Percentiles rank a stretch among this genome's conserved stretches.
These are phyloP conservation scores for Trichoderma gracile DNA, from an alignment of 2,329 filamentous ascomycete genomes.

Conservation along the genomic window DNA sequence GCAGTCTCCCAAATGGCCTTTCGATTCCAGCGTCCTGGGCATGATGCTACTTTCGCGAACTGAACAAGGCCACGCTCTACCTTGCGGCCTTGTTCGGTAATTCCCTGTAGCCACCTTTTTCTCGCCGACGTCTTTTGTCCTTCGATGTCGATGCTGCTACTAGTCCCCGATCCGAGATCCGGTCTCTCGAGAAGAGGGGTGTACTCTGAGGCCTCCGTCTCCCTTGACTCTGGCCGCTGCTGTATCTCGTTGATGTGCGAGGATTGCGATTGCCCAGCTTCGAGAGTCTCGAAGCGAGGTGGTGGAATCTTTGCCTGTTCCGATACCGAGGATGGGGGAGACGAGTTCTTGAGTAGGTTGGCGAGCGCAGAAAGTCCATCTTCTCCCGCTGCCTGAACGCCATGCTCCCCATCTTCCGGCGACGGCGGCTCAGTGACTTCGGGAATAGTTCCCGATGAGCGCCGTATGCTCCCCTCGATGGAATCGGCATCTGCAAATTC, in stretches of 20 bases:
- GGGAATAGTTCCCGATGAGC: constrained; percentile 52
- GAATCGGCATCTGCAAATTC: constrained; percentile 31
- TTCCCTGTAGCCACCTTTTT: constrained; percentile 40
- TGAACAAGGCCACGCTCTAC: constrained; percentile 38
- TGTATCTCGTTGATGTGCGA: constrained; percentile 22
- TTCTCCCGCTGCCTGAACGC: constrained; percentile 27
- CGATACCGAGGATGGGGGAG: constrained; percentile 45
- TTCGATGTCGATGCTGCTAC: constrained; percentile 47
- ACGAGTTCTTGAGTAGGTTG: constrained; percentile 52
- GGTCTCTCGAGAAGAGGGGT: constrained; percentile 50
- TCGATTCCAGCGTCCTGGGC: constrained; percentile 72
- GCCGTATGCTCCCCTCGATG: constrained; percentile 32
- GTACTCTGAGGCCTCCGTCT: constrained; percentile 41
- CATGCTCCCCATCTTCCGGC: constrained; percentile 30
- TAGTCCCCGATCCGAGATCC: constrained; percentile 34
- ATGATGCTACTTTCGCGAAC: constrained; percentile 44
- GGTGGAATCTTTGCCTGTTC: constrained; percentile 26
- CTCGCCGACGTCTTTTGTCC: constrained; percentile 46
- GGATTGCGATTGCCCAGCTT: not conserved
- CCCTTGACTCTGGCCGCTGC: constrained; percentile 24
- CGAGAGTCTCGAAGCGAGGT: not conserved
- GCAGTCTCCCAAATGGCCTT: constrained; percentile 63
- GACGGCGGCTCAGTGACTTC: constrained; percentile 58
- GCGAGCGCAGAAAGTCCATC: constrained; percentile 48
- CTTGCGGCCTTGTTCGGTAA: constrained; percentile 37